Evolutionary conservation across 2,329 filamentous ascomycete genomes (phyloP).

Genomic region (Xylariaceae sp.): DNA sequence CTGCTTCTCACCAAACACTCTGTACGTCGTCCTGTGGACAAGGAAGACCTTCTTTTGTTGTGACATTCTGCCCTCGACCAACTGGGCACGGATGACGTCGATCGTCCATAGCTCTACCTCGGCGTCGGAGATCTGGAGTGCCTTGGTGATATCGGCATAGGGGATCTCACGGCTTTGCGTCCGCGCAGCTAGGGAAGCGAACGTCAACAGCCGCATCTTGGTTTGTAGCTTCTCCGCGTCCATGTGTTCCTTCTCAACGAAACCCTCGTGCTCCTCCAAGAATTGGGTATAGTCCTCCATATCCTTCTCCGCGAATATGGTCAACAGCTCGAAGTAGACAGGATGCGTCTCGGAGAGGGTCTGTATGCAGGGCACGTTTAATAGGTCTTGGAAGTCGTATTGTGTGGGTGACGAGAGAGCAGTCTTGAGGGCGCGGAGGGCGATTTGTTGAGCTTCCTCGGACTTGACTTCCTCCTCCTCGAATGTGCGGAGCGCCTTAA

Average conservation of each 20-base stretch:
- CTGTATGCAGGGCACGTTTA: constrained; percentile 78
- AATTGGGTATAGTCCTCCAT: constrained; percentile 96
- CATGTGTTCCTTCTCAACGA: constrained; percentile 71
- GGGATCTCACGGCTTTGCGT: constrained; percentile 82
- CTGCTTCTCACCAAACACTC: constrained; percentile 96
- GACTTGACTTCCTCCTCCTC: constrained; percentile 55
- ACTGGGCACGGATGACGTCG: constrained; percentile 90
- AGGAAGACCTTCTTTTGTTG: constrained; percentile 92
- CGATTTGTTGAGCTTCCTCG: constrained; percentile 57
- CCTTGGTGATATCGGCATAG: constrained; percentile 78
- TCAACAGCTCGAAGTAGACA: constrained; percentile 84
- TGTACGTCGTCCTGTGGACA: constrained; percentile 92
- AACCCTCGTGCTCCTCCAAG: constrained; percentile 83
- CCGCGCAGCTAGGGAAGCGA: constrained; percentile 82
- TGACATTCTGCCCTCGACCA: constrained; percentile 94
- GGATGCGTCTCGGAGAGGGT: constrained; percentile 80
- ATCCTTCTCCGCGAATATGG: constrained; percentile 91
- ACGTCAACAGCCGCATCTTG: constrained; percentile 94
- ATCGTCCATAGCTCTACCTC: constrained; percentile 99
- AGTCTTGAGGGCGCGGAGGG: constrained; percentile 53
- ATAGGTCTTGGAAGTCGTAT: constrained; percentile 76
- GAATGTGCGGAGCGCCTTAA: constrained; percentile 60
- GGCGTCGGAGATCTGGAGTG: constrained; percentile 74
- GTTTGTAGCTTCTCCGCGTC: constrained; percentile 74
- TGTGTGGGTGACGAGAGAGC: constrained; percentile 50